Base-by-base conservation (phyloP, 2,329 filamentous ascomycete species). In the Chalaropsis thielavioides region DNA sequence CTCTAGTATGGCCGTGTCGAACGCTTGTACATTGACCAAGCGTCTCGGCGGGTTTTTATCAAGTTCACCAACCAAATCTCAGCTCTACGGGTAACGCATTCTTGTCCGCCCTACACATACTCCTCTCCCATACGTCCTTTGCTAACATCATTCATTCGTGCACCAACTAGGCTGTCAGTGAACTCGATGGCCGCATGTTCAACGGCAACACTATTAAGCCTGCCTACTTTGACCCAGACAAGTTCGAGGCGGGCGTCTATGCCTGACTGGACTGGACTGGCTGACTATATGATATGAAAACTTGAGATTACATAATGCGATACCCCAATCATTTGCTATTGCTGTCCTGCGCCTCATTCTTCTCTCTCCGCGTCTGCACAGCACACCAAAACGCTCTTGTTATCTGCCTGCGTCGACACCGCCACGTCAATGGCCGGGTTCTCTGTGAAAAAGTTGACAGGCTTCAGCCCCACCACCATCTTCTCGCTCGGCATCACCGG, bases 161-260 rank as follows among this genome's bases (percentile, higher is more conserved):
- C n/a, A n/a, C n/a, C n/a, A n/a, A n/a, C 19, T 65, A 92, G 87
- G 92, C 92, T 62, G 90, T 97, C 62, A 95, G 94, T 72, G 90
- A 90, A 11, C 82, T 96, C 49, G 85, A 96, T 71, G 91, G 91
- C 17, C 85, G 91, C 63, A 82, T 90, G 17, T 97, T 97, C 74
- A 92, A 91, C 69, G 92, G 89, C 3, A 95, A 95, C 73, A 79
- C 81, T 11, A 95, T 97, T 66, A 77, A 79, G n/a, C 89, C 92
- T 0, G 83, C 81, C 62, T 97, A 92, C 73, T 97, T 89, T 73
- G 84, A 95, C 71, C 79, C 79, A 5, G 90, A 92, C 56, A 89
- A 83, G 70, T 99, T 97, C 72, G 90, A 95, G 68, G 76, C 79
- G 63, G 87, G 87, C 0, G 74, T 83, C 22, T 83, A 82, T 68